These are phyloP conservation scores for Paramecium tetraurelia DNA, from an alignment of 73 alveolate genomes.

Conservation along the genomic window DNA sequence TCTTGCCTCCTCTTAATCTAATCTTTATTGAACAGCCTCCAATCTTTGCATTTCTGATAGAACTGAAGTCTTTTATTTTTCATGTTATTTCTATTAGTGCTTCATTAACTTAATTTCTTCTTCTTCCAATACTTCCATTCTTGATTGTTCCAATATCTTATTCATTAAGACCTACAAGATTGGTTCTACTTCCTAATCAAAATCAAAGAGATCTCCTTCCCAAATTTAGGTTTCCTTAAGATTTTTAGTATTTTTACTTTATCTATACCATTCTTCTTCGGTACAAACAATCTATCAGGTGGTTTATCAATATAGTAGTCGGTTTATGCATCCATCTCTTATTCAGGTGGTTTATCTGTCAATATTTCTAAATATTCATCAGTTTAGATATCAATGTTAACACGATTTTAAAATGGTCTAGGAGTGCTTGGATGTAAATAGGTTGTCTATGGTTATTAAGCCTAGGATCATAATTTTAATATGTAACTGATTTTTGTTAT, in stretches of 20 bases:
- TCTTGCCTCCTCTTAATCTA: constrained; percentile 79
- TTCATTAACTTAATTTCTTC: constrained; percentile 91
- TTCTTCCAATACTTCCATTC: constrained; percentile 97
- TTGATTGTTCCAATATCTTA: constrained; percentile 89
- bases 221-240: constrained; percentile 78
- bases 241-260: neutral
- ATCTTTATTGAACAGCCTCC: constrained; percentile 84
- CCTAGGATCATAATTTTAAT: constrained; percentile 28
- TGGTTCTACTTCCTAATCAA: constrained; percentile 94
- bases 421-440: constrained; percentile 67
- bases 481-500: constrained; percentile 43
- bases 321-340: constrained; percentile 86
- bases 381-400: constrained; percentile 68
- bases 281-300: constrained; percentile 82
- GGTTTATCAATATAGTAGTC: constrained; percentile 87
- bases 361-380: constrained; percentile 71
- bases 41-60: constrained; percentile 84
- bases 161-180: constrained; percentile 87
- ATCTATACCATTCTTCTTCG: constrained; percentile 82
- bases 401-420: constrained; percentile 72
- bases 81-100: constrained; percentile 86
- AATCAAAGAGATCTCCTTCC: constrained; percentile 94
- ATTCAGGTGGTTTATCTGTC: constrained; percentile 73
- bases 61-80: constrained; percentile 86
- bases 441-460: constrained; percentile 13